A percentile compares a stretch with the other conserved stretches of the same genome.
phyloP scores from a whole-genome alignment of 768 basidiomycete species.

The Gymnopilus dilepis region DNA sequence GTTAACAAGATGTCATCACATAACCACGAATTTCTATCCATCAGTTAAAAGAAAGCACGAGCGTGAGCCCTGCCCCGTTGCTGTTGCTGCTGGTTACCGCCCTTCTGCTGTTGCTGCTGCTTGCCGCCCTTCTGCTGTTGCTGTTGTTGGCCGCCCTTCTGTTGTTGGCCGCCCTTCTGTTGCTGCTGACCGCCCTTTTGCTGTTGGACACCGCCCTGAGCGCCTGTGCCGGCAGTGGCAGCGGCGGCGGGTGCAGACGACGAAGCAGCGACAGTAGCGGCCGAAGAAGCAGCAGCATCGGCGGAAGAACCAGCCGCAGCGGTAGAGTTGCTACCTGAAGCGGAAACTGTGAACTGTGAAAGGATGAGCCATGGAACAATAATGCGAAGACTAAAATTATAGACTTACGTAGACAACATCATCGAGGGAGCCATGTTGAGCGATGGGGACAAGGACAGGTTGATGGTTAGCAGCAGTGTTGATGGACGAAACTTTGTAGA shows the following conservation, averaged over 20 bases:
- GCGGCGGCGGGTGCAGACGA: constrained; percentile 17
- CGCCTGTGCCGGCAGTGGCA: constrained; percentile 14
- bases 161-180: constrained; percentile 1
- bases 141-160: not conserved
- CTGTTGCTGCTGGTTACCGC: constrained; percentile 12
- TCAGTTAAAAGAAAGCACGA: constrained; percentile 18
- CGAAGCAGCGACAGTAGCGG: constrained; percentile 11
- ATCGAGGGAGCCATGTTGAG: constrained; percentile 63
- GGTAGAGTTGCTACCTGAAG: constrained; percentile 19
- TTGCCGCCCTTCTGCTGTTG: not conserved
- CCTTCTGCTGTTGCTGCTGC: constrained; percentile 4
- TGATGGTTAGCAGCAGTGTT: constrained; percentile 65
- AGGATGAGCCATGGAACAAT: constrained; percentile 7
- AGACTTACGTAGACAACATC: constrained; percentile 59
- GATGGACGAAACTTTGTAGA: constrained; percentile 66
- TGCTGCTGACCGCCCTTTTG: constrained; percentile 3
- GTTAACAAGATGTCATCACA: constrained; percentile 31
- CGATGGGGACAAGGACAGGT: constrained; percentile 61
- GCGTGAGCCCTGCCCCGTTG: constrained; percentile 10
- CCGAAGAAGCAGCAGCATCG: constrained; percentile 14
- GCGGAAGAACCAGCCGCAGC: constrained; percentile 19
- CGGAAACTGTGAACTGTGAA: constrained; percentile 23
- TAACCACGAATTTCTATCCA: constrained; percentile 25
- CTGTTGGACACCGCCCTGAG: not conserved
- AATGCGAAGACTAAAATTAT: not conserved